Evolutionary conservation across 371 early-diverging fungal species (phyloP), one percentile per base, ranked within the genome.

Genomic region (Mucor plumbeus): DNA sequence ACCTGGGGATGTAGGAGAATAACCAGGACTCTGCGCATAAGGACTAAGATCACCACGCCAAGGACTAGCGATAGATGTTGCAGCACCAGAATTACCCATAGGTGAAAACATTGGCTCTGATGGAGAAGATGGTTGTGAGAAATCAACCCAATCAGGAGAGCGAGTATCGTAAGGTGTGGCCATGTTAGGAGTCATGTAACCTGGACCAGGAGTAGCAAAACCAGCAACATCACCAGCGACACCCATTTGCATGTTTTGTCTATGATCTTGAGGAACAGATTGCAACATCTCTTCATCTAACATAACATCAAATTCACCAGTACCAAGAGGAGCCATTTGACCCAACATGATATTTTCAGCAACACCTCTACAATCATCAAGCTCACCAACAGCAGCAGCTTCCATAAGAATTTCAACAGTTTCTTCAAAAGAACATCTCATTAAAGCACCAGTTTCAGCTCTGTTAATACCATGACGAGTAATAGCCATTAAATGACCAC

Each of bases 391-490:
- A 36, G 94, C 91, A 4, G 99, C 99, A 8, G 99, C 99, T 58
- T 99, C 99, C 84, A 99, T 86, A 65, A 99, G 85, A 82, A 99
- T 94, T 82, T 99, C 99, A 0, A 99, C 99, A 0, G 99, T 99
- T 82, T 99, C 99, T 82, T 99, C 99, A 70, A 99, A 99, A 7
- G 99, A 97, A 76, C 96, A 95, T 53, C 99, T 88, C 90, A 97
- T 98, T 60, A 99, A 84, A 13, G 97, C 99, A 62, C 99, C 96
- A 4, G 97, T 92, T 69, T 97, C 97, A 19, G 97, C 93, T 64
- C 99, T 91, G 79, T 99, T 99, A 77, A 99, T 99, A 74, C 99
- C 99, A 76, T 99, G 99, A 63, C 99, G 92, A 15, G 99, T 99
- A 68, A 99, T 99, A 39, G 99, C 98, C 89, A 96, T 95, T 65